Evolutionary conservation across 2,329 filamentous ascomycete genomes (phyloP).

Genomic region (Penicillium nordicum): DNA sequence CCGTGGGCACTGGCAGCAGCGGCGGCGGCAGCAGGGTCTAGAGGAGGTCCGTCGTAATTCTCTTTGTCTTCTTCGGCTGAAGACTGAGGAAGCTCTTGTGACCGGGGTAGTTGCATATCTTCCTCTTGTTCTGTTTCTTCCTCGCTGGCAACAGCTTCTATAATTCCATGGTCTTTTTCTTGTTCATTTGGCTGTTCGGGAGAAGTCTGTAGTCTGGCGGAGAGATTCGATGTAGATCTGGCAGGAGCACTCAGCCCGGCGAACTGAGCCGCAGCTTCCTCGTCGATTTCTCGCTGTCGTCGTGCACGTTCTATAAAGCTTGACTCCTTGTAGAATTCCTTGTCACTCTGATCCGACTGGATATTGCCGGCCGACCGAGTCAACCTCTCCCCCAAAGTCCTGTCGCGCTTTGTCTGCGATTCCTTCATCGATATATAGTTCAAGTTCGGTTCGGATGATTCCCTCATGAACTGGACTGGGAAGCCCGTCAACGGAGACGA

Average conservation of each 20-base stretch:
- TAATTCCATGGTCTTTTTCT: slow-evolving; percentile 17
- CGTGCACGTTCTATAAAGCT: slow-evolving; percentile 36
- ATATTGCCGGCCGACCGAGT: slow-evolving; percentile 37
- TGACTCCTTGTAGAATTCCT: slow-evolving; percentile 45
- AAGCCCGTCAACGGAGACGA: slow-evolving; percentile 40
- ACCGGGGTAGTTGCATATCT: slow-evolving; percentile 29
- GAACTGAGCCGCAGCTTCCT: slow-evolving; percentile 36
- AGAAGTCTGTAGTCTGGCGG: background rate
- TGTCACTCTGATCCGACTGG: slow-evolving; percentile 36
- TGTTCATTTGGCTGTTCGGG: slow-evolving; percentile 1
- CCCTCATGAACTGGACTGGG: slow-evolving; percentile 32
- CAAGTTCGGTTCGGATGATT: slow-evolving; percentile 41
- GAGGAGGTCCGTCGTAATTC: slow-evolving; percentile 36
- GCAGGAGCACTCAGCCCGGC: slow-evolving; percentile 35
- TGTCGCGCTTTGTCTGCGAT: slow-evolving; percentile 44
- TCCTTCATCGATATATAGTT: slow-evolving; percentile 47
- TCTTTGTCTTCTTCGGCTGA: slow-evolving; percentile 48
- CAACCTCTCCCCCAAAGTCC: slow-evolving; percentile 29
- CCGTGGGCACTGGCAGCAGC: slow-evolving; percentile 36
- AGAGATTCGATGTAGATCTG: slow-evolving; percentile 12
- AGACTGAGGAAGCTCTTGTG: slow-evolving; percentile 27
- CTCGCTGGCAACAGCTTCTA: slow-evolving; percentile 34
- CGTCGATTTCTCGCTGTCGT: slow-evolving; percentile 33
- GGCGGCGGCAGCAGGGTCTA: slow-evolving; percentile 27
- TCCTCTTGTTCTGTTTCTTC: slow-evolving; percentile 50